A percentile compares a stretch with the other conserved stretches of the same genome.
Conservation (phyloP, 2,329 filamentous ascomycete species). For the Aspergillus alliaceus region DNA sequence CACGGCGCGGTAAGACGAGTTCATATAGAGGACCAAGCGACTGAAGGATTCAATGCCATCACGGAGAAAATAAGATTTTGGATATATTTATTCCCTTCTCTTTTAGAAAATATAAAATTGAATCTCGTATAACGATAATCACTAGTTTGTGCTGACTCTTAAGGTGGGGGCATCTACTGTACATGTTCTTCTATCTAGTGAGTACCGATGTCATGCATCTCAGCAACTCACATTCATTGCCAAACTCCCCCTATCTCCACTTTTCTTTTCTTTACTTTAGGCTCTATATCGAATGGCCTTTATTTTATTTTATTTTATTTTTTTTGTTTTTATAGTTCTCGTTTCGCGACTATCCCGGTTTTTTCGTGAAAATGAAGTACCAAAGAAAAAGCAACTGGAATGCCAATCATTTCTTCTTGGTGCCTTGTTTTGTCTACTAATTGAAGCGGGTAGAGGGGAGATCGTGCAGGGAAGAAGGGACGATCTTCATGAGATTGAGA, state of each 20-base stretch:
- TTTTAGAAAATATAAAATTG: neutral
- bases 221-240: too few species aligned
- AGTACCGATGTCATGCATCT: neutral
- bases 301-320: too few species aligned
- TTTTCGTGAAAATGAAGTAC: neutral
- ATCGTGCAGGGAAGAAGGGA: neutral
- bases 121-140: neutral
- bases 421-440: neutral
- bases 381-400: neutral
- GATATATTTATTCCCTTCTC: too few species aligned
- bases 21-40: neutral
- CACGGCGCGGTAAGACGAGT: neutral
- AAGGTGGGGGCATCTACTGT: too few species aligned
- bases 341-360: neutral
- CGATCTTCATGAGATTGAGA: neutral
- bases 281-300: too few species aligned
- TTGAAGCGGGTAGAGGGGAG: neutral
- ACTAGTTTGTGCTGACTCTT: neutral
- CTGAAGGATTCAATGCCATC: neutral
- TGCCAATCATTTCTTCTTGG: neutral
- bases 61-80: neutral
- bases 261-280: too few species aligned
- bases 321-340: neutral
- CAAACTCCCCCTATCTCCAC: neutral
- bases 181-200: neutral